These are phyloP conservation scores for Sarocladium oryzae DNA, from an alignment of 2,329 filamentous ascomycete species.

Conservation along the genomic window DNA sequence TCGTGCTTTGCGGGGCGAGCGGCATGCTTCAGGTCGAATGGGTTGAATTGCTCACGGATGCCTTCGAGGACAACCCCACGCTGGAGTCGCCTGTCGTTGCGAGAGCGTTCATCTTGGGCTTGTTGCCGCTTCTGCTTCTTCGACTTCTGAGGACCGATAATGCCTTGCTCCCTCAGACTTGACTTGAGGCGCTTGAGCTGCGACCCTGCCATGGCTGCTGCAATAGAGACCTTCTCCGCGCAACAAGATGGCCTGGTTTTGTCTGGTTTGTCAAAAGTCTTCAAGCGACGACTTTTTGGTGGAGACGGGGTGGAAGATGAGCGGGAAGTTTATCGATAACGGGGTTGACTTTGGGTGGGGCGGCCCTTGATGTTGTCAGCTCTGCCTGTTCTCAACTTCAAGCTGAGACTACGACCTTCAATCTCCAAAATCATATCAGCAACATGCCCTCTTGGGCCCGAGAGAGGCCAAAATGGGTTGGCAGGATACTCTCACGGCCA, in stretches of 20 bases:
- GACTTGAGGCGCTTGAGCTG: conserved; percentile 94
- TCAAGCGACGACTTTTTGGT: conserved; percentile 9
- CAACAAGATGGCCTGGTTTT: conserved; percentile 11
- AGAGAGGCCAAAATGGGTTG: conserved; percentile 31
- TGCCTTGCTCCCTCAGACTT: conserved; percentile 80
- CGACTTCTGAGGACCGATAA: conserved; percentile 85
- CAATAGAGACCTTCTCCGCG: background rate
- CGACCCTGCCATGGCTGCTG: conserved; percentile 72
- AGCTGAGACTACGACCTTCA: background rate
- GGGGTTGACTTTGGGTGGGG: background rate
- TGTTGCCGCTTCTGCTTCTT: conserved; percentile 86
- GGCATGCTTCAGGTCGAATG: conserved; percentile 86
- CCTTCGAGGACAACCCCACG: conserved; percentile 70
- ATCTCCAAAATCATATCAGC: background rate
- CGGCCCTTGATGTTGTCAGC: background rate
- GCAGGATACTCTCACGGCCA: conserved; percentile 20
- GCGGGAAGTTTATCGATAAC: conserved; percentile 19
- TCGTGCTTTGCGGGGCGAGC: conserved; percentile 77
- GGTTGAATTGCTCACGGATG: conserved; percentile 95
- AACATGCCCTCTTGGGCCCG: conserved; percentile 1
- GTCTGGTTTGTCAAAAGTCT: conserved; percentile 6
- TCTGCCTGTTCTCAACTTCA: background rate
- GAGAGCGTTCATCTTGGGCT: conserved; percentile 58
- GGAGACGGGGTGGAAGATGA: background rate
- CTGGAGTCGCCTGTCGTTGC: conserved; percentile 66